Conservation (phyloP, 257 asterid genomes). For the Solanum neorickii region DNA sequence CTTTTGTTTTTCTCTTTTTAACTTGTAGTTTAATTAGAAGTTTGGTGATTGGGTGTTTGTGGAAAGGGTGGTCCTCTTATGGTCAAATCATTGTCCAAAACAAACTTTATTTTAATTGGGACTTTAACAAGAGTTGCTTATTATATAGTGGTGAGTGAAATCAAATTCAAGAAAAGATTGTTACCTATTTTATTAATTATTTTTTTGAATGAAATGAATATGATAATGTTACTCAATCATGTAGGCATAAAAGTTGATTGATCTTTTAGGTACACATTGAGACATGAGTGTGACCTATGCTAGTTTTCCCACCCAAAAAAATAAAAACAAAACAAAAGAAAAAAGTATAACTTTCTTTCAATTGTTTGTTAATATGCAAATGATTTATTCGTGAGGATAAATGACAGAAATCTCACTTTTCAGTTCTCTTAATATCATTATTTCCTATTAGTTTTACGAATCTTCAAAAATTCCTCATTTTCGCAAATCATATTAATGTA, state of each 20-base stretch:
- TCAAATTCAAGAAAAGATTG: background rate
- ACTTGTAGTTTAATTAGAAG: background rate
- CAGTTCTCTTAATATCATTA: too few species aligned
- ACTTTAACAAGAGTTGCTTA: background rate
- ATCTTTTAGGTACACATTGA: conserved; percentile 22
- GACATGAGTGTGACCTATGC: conserved; percentile 12
- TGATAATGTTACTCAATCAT: conserved; percentile 22
- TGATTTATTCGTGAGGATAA: background rate
- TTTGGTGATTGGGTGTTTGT: background rate
- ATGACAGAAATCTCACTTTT: too few species aligned
- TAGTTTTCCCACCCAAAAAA: background rate
- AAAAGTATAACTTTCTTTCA: background rate
- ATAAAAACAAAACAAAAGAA: background rate
- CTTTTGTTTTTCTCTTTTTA: background rate
- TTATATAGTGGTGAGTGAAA: background rate
- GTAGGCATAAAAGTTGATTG: conserved; percentile 6
- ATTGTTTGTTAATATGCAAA: background rate
- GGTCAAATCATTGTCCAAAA: conserved; percentile 19
- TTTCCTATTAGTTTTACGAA: too few species aligned
- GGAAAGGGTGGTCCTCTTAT: background rate
- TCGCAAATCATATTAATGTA: too few species aligned
- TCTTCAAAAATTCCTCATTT: too few species aligned
- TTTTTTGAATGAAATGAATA: background rate
- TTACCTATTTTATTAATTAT: background rate
- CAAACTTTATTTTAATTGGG: conserved; percentile 5